Evolutionary conservation across 2,329 filamentous ascomycete species (phyloP), one percentile per base, ranked within the genome.

Genomic region (Paracamarosporium sp.): DNA sequence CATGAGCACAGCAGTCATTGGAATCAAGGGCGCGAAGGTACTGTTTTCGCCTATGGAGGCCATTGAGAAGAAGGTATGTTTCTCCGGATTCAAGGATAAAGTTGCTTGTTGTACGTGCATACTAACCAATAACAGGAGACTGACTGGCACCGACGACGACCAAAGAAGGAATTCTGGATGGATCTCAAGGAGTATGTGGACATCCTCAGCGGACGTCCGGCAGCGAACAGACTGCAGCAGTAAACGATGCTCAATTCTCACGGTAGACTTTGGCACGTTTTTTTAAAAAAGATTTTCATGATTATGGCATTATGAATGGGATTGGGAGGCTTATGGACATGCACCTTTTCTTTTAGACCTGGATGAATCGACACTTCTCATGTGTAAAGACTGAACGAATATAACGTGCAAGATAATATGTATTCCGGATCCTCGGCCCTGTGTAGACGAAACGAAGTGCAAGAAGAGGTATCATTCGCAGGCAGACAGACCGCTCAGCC

Each of bases 81-180:
- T 20, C 5, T 6, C 15, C 17, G 17, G 1, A 11, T 11, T 22
- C 36, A 40, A 7, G 4, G 15, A 45, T 17, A 13, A 11, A 25
- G 1, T 22, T 13, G 9, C 2, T 11, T 20, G 25, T 24, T 11
- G 48, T 8, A 38, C 35, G 15, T 20, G 22, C 30, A 48, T 27
- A 41, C 31, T 40, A 47, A 54, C 41, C 22, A 33, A 25, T 4
- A 7, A 13, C 36, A 87, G 24, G 91, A 93, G 70, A 98, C 95
- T 4, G 94, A 99, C 80, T 99, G 95, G 95, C 86, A 88, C 64
- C 93, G 96, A 76, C 85, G 95, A 50, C 84, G 95, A 50, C 94
- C 95, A 45, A 91, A 88, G 79, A 80, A 87, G 53, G 91, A 95
- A 66, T 93, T 92, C 81, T 99, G 95, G 95, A 81, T 91, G 68